Evolutionary conservation across 2,329 filamentous ascomycete species (phyloP), one percentile per base, ranked within the genome.

Genomic region (Fusarium sp.): DNA sequence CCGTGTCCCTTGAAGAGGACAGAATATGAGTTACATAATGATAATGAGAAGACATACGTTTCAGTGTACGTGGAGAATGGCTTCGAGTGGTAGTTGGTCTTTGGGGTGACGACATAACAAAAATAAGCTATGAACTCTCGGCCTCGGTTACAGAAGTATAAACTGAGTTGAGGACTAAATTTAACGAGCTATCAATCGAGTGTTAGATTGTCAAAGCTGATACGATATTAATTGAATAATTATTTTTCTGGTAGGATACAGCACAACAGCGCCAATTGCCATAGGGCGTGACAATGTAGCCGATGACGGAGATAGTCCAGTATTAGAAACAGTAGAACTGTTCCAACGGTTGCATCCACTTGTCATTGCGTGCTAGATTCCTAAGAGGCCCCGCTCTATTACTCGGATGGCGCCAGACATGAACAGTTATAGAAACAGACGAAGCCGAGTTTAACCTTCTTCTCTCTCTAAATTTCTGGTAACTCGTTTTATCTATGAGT

Each of bases 31-130:
- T 44, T 69, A 71, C 71, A 52, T 76, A 76, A 76, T 76, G 58
- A 68, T 76, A 76, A 76, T 76, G 68, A 71, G 49, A 76, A 59
- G 46, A 72, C 54, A 68, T 65, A 53, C 68, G 63, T 63, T 63
- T 63, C 58, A 65, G 44, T 55, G 33, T 36, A 60, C 29, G 33
- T 52, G 46, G 31, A 17, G 29, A 27, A 27, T 38, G 41, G 41
- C 27, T 29, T 27, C 27, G n/a, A 41, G 25, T 50, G 33, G 25
- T 14, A 6, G 13, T 22, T 38, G 31, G 22, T 17, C 13, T 17
- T 39, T 7, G 27, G 33, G 18, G 13, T 53, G 22, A 38, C 13
- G 49, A n/a, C 49, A 20, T 27, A 14, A 27, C 13, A n/a, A 39
- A 27, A 8, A 38, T 13, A 38, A 27, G 33, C 33, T 53, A n/a